Evolutionary conservation across 306 rosid genomes (phyloP).

Genomic region (Purshia tridentata): DNA sequence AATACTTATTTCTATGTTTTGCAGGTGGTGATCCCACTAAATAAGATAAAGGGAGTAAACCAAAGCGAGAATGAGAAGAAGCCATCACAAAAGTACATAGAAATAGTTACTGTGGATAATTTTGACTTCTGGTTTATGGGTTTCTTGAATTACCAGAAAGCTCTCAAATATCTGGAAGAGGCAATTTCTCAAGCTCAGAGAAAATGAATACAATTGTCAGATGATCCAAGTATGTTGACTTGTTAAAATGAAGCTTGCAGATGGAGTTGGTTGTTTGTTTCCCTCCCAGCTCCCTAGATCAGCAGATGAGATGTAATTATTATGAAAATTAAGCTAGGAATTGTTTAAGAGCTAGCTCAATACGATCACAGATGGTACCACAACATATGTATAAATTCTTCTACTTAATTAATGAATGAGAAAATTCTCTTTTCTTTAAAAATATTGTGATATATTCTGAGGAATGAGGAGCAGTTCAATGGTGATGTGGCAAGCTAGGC

Average conservation of each 20-base stretch:
- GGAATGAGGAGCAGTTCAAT: too few species aligned
- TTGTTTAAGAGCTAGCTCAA: not conserved
- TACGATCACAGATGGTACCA: not conserved
- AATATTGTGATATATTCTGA: too few species aligned
- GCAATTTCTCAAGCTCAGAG: slow-evolving; percentile 31
- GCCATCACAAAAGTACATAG: slow-evolving; percentile 55
- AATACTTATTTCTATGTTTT: not conserved
- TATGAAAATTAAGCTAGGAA: too few species aligned
- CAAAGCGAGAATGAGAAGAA: slow-evolving; percentile 42
- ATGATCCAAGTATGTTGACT: too few species aligned
- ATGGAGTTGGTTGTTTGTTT: not conserved
- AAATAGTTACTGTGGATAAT: slow-evolving; percentile 54
- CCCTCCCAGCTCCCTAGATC: not conserved
- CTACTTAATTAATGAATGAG: not conserved
- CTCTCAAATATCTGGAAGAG: slow-evolving; percentile 39
- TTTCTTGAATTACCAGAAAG: slow-evolving; percentile 49
- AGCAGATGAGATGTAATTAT: too few species aligned
- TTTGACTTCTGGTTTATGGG: slow-evolving; percentile 76
- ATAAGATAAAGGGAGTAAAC: slow-evolving; percentile 39
- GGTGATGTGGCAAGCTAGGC: too few species aligned
- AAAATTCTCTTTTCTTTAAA: not conserved
- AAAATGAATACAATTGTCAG: too few species aligned
- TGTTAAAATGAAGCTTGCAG: too few species aligned
- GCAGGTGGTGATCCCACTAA: slow-evolving; percentile 52
- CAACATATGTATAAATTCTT: not conserved